These are phyloP conservation scores for Allomyces macrogynus DNA, from an alignment of 192 early-diverging fungal species.

Conservation along the genomic window DNA sequence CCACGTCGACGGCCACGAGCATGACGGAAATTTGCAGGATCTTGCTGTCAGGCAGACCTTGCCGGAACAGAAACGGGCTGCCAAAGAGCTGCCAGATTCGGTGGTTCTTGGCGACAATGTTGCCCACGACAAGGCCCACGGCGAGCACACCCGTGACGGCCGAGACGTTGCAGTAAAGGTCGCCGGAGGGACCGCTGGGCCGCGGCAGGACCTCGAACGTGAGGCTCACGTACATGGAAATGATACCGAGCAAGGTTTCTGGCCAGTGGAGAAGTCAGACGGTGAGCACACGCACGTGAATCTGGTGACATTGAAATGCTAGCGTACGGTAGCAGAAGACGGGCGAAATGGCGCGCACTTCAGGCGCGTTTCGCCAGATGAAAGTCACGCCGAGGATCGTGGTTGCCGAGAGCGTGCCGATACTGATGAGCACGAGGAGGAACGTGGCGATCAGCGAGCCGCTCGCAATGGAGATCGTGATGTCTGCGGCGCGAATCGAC, in stretches of 20 bases:
- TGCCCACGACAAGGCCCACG: not conserved
- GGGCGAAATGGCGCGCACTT: not conserved
- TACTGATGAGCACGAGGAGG: not conserved
- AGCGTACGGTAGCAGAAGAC: not conserved
- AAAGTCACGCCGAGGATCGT: not conserved
- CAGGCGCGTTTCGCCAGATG: not conserved
- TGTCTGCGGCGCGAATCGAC: not conserved
- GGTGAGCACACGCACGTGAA: no score
- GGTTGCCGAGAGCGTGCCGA: not conserved
- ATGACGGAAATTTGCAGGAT: not conserved
- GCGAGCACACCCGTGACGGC: not conserved
- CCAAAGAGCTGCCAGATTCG: not conserved
- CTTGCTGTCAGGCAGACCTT: not conserved
- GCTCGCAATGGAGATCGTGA: not conserved
- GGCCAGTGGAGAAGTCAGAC: no score
- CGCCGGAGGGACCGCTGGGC: not conserved
- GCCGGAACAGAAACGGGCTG: not conserved
- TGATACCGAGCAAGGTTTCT: no score
- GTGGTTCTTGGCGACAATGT: not conserved
- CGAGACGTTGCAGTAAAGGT: not conserved
- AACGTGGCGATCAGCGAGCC: not conserved
- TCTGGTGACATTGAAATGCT: no score
- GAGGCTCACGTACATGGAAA: not conserved
- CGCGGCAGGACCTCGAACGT: not conserved
- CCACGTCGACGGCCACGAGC: not conserved